Evolutionary conservation across 2,329 filamentous ascomycete species (phyloP).

Genomic region (Aureobasidium zeae): DNA sequence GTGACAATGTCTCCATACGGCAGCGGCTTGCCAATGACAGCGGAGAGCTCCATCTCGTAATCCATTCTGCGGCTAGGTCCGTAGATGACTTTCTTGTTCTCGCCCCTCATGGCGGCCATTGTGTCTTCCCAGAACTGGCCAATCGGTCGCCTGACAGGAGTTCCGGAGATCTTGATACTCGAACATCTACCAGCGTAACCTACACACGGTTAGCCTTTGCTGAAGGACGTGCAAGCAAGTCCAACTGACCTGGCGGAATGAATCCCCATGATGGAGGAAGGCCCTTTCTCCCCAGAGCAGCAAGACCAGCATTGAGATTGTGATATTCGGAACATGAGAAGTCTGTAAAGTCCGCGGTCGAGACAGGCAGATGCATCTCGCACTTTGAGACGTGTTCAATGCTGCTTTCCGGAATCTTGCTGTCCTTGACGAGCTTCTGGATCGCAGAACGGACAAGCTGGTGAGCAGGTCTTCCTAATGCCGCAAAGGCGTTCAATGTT

Average conservation of each 20-base stretch:
- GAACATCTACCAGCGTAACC: slow-evolving; percentile 49
- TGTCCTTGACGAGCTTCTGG: slow-evolving; percentile 28
- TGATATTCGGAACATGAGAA: slow-evolving; percentile 49
- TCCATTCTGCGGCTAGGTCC: slow-evolving; percentile 36
- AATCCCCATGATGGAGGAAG: slow-evolving; percentile 30
- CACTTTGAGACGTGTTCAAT: slow-evolving; percentile 33
- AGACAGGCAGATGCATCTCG: slow-evolving; percentile 46
- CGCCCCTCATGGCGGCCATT: slow-evolving; percentile 31
- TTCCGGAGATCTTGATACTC: slow-evolving; percentile 43
- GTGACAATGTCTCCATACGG: slow-evolving; percentile 31
- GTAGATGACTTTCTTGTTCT: slow-evolving; percentile 41
- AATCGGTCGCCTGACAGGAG: slow-evolving; percentile 39
- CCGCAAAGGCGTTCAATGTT: slow-evolving; percentile 43
- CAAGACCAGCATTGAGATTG: slow-evolving; percentile 41
- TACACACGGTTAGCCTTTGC: neutral
- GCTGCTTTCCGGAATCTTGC: slow-evolving; percentile 22
- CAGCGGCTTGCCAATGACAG: slow-evolving; percentile 36
- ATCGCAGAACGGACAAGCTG: slow-evolving; percentile 35
- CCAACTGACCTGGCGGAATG: slow-evolving; percentile 37
- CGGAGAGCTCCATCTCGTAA: slow-evolving; percentile 43
- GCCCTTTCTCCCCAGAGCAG: slow-evolving; percentile 32
- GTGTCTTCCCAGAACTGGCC: slow-evolving; percentile 33
- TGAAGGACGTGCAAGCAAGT: too few species aligned
- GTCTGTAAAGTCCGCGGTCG: slow-evolving; percentile 49
- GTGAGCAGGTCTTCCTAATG: slow-evolving; percentile 32